Conservation (phyloP, 1,284 basidiomycete species). For the Psilocybe mexicana region DNA sequence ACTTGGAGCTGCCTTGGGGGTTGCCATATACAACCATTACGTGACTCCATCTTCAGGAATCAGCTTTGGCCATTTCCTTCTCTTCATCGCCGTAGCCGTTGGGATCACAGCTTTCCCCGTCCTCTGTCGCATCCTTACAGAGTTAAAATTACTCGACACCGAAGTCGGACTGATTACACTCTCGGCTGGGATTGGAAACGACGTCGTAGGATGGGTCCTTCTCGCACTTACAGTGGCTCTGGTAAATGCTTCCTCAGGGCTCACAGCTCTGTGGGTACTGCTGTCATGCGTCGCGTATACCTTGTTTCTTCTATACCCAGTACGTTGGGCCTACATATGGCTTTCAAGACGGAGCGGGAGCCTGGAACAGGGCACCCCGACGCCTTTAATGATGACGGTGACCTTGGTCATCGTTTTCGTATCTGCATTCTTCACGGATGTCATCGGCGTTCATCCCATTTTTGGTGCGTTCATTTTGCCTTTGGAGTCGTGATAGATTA, state of each 20-base stretch:
- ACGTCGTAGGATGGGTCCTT: slow-evolving; percentile 77
- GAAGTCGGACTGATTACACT: slow-evolving; percentile 86
- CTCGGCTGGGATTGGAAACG: slow-evolving; percentile 90
- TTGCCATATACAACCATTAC: slow-evolving; percentile 81
- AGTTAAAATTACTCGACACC: slow-evolving; percentile 81
- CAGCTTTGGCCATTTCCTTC: slow-evolving; percentile 82
- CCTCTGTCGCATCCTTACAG: slow-evolving; percentile 83
- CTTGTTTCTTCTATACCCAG: slow-evolving; percentile 72
- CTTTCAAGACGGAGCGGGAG: slow-evolving; percentile 71
- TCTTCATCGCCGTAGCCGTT: slow-evolving; percentile 88
- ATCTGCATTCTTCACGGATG: slow-evolving; percentile 86
- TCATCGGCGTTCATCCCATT: slow-evolving; percentile 76
- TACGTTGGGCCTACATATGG: slow-evolving; percentile 65
- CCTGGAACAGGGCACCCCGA: slow-evolving; percentile 75
- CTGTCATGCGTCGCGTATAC: slow-evolving; percentile 75
- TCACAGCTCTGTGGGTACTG: slow-evolving; percentile 83
- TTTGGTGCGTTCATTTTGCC: slow-evolving; percentile 44
- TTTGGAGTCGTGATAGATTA: background rate
- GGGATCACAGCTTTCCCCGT: slow-evolving; percentile 93
- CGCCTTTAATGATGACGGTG: slow-evolving; percentile 75
- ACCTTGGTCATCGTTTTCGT: slow-evolving; percentile 77
- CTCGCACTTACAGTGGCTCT: slow-evolving; percentile 86
- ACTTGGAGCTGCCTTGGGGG: slow-evolving; percentile 82
- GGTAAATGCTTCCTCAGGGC: slow-evolving; percentile 76
- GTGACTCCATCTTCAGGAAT: slow-evolving; percentile 53